Conservation (phyloP, 139 green algal species). For the Chlamydomonas urium region DNA sequence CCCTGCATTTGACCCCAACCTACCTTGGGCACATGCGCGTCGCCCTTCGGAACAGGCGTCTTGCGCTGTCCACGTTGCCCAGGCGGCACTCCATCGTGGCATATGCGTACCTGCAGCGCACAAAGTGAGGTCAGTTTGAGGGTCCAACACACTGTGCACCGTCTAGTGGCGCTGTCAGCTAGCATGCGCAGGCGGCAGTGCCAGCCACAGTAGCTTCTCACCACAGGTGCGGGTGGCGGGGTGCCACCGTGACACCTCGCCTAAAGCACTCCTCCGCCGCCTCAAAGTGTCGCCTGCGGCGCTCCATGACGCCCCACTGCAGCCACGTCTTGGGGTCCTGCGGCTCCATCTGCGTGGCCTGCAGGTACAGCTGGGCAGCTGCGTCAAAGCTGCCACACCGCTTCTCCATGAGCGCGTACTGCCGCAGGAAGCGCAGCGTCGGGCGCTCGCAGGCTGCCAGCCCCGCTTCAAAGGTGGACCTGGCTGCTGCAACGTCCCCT, state of each 20-base stretch:
- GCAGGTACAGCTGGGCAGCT: slow-evolving; percentile 24
- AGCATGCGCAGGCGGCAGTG: too few species aligned
- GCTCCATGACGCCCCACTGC: slow-evolving; percentile 63
- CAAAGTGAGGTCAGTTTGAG: too few species aligned
- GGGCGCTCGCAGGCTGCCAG: background rate
- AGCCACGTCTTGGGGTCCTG: slow-evolving; percentile 66
- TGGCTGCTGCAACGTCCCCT: background rate
- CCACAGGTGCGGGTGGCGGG: slow-evolving; percentile 67
- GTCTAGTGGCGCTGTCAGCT: too few species aligned
- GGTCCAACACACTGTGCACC: too few species aligned
- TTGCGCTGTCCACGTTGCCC: slow-evolving; percentile 17
- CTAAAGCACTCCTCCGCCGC: slow-evolving; percentile 56
- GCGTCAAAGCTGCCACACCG: slow-evolving; percentile 33
- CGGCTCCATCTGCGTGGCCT: slow-evolving; percentile 17
- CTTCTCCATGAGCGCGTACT: slow-evolving; percentile 69
- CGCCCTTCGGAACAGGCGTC: slow-evolving; percentile 43
- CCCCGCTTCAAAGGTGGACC: slow-evolving; percentile 5
- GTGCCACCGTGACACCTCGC: slow-evolving; percentile 39
- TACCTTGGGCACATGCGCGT: slow-evolving; percentile 46
- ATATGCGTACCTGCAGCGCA: slow-evolving; percentile 36
- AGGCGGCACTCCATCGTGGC: slow-evolving; percentile 27
- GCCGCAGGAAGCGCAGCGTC: slow-evolving; percentile 39
- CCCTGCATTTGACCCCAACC: too few species aligned
- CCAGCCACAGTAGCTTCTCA: slow-evolving; percentile 17
- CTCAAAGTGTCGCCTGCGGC: slow-evolving; percentile 35